phyloP scores from a whole-genome alignment of 2,329 filamentous ascomycete species.

The Pseudogymnoascus sp. region DNA sequence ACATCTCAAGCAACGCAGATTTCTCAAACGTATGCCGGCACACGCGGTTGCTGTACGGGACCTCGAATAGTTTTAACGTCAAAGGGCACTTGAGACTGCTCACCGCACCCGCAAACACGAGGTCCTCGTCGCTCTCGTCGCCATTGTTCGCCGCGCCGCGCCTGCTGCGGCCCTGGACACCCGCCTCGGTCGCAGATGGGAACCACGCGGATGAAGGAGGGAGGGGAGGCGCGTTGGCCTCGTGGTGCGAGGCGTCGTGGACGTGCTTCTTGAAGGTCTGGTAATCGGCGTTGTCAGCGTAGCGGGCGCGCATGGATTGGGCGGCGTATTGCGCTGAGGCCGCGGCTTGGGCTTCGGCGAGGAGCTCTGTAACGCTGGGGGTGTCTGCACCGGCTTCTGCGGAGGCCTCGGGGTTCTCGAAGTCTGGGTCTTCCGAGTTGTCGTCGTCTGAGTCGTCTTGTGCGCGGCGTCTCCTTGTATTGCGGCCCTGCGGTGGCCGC shows the following conservation, averaged over 20 bases:
- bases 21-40: constrained; percentile 71
- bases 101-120: constrained; percentile 56
- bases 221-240: constrained; percentile 44
- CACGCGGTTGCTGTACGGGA: constrained; percentile 58
- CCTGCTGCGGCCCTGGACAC: background rate
- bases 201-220: constrained; percentile 58
- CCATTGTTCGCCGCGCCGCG: constrained; percentile 26
- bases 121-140: constrained; percentile 57
- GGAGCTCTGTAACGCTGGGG: constrained; percentile 29
- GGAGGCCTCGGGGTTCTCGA: constrained; percentile 33
- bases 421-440: constrained; percentile 32
- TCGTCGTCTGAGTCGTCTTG: constrained; percentile 28
- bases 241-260: constrained; percentile 50
- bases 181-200: constrained; percentile 16
- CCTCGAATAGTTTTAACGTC: constrained; percentile 53
- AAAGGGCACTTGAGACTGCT: constrained; percentile 64
- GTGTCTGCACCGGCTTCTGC: constrained; percentile 32
- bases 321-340: constrained; percentile 30
- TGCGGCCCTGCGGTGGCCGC: constrained; percentile 26
- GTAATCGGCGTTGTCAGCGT: constrained; percentile 54
- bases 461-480: constrained; percentile 26
- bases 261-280: constrained; percentile 52
- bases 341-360: constrained; percentile 31
- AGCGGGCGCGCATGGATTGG: constrained; percentile 38
- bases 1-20: constrained; percentile 48